These are phyloP conservation scores for Pseudocercospora pini-densiflorae DNA, from an alignment of 2,329 filamentous ascomycete genomes.

Conservation along the genomic window DNA sequence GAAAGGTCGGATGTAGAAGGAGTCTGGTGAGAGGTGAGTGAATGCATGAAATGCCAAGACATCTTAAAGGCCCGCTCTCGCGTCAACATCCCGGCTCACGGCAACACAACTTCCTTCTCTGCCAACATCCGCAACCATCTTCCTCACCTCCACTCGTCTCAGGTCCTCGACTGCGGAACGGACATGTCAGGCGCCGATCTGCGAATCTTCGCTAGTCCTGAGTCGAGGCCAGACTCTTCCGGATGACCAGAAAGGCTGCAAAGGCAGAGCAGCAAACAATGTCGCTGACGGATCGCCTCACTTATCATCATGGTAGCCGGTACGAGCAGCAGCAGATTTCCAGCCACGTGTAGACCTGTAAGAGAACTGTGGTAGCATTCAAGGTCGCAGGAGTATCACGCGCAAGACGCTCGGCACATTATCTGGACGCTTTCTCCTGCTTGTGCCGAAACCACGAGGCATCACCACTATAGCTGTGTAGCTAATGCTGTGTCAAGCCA, in stretches of 20 bases:
- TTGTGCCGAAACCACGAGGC: background rate
- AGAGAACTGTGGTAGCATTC: background rate
- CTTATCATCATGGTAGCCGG: background rate
- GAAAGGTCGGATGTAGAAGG: too few species aligned
- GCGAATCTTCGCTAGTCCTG: background rate
- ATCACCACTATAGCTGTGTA: background rate
- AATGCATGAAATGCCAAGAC: background rate
- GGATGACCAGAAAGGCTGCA: background rate
- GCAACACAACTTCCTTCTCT: background rate
- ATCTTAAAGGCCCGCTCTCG: background rate
- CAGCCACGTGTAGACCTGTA: background rate
- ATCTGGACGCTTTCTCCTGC: background rate
- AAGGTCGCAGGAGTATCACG: background rate
- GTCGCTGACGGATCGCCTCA: background rate
- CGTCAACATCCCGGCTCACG: background rate
- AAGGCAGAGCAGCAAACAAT: background rate
- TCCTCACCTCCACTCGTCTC: background rate
- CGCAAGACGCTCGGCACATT: background rate
- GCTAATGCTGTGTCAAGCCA: slow-evolving; percentile 2
- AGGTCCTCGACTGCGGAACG: background rate
- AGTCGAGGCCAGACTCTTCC: background rate
- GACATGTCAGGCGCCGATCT: too few species aligned
- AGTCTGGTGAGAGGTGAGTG: background rate
- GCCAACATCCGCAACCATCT: background rate
- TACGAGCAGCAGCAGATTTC: background rate